Evolutionary conservation across 768 basidiomycete species (phyloP).

Genomic region (Agaricus sinodeliciosus): DNA sequence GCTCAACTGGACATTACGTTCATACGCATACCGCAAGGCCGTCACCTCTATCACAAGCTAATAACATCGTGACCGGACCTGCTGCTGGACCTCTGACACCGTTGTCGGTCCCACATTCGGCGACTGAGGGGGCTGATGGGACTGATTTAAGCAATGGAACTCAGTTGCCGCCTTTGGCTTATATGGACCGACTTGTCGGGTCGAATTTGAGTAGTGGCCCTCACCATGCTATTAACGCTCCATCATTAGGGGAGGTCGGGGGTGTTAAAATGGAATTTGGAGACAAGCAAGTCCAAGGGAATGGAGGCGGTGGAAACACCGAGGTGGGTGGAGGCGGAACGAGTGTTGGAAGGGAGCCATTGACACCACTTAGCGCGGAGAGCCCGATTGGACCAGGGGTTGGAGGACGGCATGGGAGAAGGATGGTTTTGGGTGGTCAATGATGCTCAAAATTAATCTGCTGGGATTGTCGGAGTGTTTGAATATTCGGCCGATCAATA

Average conservation of each 20-base stretch:
- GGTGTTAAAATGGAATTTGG: background rate
- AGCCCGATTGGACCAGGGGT: slow-evolving; percentile 8
- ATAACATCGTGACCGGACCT: slow-evolving; percentile 9
- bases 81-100: slow-evolving; percentile 8
- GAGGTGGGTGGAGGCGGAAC: background rate
- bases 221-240: background rate
- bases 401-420: background rate
- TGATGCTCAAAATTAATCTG: background rate
- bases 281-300: background rate
- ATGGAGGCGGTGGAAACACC: background rate
- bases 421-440: background rate
- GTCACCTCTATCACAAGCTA: slow-evolving; percentile 8
- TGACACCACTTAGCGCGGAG: slow-evolving; percentile 9
- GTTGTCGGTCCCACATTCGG: slow-evolving; percentile 4
- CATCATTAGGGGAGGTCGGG: background rate
- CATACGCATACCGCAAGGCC: slow-evolving; percentile 6
- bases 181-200: slow-evolving; percentile 7
- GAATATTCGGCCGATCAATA: background rate
- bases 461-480: background rate
- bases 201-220: background rate
- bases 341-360: slow-evolving; percentile 4
- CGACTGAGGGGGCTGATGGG: background rate
- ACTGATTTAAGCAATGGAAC: background rate
- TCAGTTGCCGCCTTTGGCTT: slow-evolving; percentile 8
- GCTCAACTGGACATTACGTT: slow-evolving; percentile 4